Percentiles rank a stretch among this genome's conserved stretches.
These are phyloP conservation scores for Aspergillus pseudoterreus DNA, from an alignment of 2,329 filamentous ascomycete genomes.

Conservation along the genomic window DNA sequence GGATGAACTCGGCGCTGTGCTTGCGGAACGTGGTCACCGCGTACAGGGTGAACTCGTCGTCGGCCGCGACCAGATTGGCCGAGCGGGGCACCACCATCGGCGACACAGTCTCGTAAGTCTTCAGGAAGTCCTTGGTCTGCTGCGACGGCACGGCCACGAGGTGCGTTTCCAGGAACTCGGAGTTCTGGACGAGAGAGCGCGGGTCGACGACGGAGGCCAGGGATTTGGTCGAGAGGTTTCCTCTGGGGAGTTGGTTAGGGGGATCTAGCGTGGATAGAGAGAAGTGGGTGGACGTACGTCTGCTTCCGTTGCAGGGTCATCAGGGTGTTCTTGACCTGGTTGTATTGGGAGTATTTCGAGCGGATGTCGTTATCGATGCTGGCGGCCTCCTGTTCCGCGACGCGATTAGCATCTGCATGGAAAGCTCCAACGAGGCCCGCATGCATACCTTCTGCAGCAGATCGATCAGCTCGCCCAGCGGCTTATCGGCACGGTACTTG, in stretches of 20 bases:
- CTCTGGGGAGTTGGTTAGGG: constrained; percentile 48
- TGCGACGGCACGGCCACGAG: constrained; percentile 82
- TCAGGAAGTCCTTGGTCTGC: constrained; percentile 80
- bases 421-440: background rate
- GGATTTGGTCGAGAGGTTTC: constrained; percentile 91
- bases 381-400: constrained; percentile 64
- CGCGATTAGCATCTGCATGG: constrained; percentile 1
- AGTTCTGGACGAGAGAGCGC: constrained; percentile 74
- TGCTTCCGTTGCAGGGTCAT: constrained; percentile 79
- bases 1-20: constrained; percentile 77
- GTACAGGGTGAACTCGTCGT: constrained; percentile 86
- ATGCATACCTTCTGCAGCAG: constrained; percentile 73
- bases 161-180: constrained; percentile 95
- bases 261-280: background rate
- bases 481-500: constrained; percentile 90
- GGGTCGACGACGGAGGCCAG: constrained; percentile 86
- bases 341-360: constrained; percentile 91
- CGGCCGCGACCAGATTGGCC: constrained; percentile 71
- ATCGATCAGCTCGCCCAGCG: constrained; percentile 81
- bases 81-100: constrained; percentile 94
- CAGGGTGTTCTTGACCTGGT: constrained; percentile 80
- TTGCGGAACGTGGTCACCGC: constrained; percentile 94
- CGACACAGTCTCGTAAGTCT: constrained; percentile 80
- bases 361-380: constrained; percentile 97
- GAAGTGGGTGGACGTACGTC: constrained; percentile 55